Evolutionary conservation across 2,329 filamentous ascomycete genomes (phyloP).

Genomic region (Claviceps paspali): DNA sequence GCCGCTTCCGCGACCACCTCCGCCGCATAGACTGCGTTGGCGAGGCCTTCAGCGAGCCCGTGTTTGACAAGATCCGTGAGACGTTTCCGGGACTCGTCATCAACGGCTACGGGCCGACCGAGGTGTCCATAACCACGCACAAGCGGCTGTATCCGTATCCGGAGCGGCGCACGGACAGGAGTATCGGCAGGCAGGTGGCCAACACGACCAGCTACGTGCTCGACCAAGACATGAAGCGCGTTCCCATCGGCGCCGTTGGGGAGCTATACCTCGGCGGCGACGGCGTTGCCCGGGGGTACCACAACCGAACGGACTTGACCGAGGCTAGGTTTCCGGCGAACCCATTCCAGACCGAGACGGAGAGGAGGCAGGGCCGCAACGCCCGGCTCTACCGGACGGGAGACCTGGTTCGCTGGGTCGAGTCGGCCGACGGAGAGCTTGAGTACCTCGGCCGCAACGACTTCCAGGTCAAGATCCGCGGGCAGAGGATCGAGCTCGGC

Average conservation of each 20-base stretch:
- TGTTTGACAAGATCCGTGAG: slow-evolving; percentile 5
- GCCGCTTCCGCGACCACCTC: neutral
- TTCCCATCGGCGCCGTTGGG: slow-evolving; percentile 1
- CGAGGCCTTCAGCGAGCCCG: slow-evolving; percentile 1
- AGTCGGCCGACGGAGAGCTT: neutral
- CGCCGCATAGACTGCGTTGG: neutral
- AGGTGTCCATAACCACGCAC: slow-evolving; percentile 4
- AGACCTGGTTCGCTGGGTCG: neutral
- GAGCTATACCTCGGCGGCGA: slow-evolving; percentile 1
- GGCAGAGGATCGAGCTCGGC: neutral
- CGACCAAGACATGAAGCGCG: neutral
- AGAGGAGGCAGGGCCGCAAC: neutral
- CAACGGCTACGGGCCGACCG: slow-evolving; percentile 7
- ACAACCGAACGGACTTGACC: neutral
- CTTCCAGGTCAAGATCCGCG: slow-evolving; percentile 1
- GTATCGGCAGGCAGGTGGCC: neutral
- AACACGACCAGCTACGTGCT: slow-evolving; percentile 1
- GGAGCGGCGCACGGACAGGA: neutral
- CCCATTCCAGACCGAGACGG: neutral
- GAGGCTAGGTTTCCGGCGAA: neutral
- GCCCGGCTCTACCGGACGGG: neutral
- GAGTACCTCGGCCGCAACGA: slow-evolving; percentile 1
- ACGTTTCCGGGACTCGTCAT: slow-evolving; percentile 6
- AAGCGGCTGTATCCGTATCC: neutral
- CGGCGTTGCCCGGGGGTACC: neutral